phyloP scores from a whole-genome alignment of 768 basidiomycete species.

The Gloeophyllum trabeum region DNA sequence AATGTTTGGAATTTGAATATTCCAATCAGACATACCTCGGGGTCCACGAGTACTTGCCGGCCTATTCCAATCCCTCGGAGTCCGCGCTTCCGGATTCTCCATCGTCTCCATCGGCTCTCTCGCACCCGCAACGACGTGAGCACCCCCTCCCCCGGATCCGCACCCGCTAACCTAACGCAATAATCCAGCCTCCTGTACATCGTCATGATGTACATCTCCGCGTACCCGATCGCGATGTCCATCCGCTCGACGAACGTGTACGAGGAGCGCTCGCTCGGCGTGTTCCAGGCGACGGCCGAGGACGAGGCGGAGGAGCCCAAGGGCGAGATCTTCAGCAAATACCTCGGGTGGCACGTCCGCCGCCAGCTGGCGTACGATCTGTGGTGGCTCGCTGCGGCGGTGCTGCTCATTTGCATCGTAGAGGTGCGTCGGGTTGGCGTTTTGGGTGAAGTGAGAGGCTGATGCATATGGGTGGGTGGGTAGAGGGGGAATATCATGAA shows the following conservation, averaged over 20 bases:
- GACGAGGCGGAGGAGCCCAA: conserved; percentile 38
- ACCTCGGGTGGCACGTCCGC: conserved; percentile 46
- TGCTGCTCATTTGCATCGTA: conserved; percentile 64
- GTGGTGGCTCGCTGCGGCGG: conserved; percentile 71
- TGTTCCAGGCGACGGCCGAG: conserved; percentile 42
- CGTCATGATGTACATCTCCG: conserved; percentile 48
- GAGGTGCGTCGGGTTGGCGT: conserved; percentile 37
- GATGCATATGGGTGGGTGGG: too few species aligned
- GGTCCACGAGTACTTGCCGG: conserved; percentile 31
- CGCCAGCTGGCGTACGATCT: conserved; percentile 63
- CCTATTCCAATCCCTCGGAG: conserved; percentile 43
- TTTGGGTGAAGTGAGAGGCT: too few species aligned
- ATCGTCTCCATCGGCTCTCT: conserved; percentile 34
- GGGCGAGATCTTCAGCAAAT: conserved; percentile 31
- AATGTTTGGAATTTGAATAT: conserved; percentile 9
- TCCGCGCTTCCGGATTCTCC: conserved; percentile 39
- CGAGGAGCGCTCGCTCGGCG: conserved; percentile 62
- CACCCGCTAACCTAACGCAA: not conserved
- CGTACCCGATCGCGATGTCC: conserved; percentile 36
- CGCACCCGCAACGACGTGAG: conserved; percentile 64
- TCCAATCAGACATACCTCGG: conserved; percentile 10
- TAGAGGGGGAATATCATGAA: conserved; percentile 39
- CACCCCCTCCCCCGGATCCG: conserved; percentile 1
- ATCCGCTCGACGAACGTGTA: conserved; percentile 64
- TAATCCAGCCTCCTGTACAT: conserved; percentile 48